These are phyloP conservation scores for Boletus barrowsii DNA, from an alignment of 768 basidiomycete genomes.

Conservation along the genomic window DNA sequence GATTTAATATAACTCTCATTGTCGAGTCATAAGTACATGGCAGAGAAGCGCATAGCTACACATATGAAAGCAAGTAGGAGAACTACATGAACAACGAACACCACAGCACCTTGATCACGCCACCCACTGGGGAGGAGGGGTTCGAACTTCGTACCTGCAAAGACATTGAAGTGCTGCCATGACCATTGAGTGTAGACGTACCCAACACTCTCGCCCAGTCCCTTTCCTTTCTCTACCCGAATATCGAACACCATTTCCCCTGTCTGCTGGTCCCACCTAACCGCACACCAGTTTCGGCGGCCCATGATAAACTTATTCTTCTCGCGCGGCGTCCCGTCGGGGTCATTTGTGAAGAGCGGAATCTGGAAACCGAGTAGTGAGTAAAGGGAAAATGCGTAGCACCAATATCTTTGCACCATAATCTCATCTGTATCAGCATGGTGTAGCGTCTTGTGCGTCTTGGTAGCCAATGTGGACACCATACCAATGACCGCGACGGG, in stretches of 20 bases:
- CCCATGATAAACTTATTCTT: constrained; percentile 87
- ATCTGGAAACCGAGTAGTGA: constrained; percentile 42
- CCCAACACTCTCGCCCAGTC: constrained; percentile 78
- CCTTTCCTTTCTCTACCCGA: constrained; percentile 82
- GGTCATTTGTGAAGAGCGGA: constrained; percentile 72
- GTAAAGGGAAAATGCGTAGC: not conserved
- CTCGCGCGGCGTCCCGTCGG: constrained; percentile 63
- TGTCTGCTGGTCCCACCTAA: constrained; percentile 52
- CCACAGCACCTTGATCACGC: constrained; percentile 15
- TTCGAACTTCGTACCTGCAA: constrained; percentile 42
- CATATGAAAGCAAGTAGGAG: not conserved
- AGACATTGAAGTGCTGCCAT: not conserved
- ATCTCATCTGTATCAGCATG: constrained; percentile 78
- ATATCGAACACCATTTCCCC: constrained; percentile 80
- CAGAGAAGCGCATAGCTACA: not conserved
- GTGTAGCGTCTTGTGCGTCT: constrained; percentile 86
- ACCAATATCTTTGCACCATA: constrained; percentile 52
- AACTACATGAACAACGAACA: not conserved
- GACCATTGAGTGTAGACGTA: constrained; percentile 33
- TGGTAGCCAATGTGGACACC: constrained; percentile 76
- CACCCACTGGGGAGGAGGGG: constrained; percentile 43
- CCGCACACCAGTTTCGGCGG: constrained; percentile 81
- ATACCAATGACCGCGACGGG: constrained; percentile 71
- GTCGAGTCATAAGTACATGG: not conserved
- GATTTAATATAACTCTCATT: constrained; percentile 20